Conservation (phyloP, 148 eudicot species). For the Camellia granthamiana region DNA sequence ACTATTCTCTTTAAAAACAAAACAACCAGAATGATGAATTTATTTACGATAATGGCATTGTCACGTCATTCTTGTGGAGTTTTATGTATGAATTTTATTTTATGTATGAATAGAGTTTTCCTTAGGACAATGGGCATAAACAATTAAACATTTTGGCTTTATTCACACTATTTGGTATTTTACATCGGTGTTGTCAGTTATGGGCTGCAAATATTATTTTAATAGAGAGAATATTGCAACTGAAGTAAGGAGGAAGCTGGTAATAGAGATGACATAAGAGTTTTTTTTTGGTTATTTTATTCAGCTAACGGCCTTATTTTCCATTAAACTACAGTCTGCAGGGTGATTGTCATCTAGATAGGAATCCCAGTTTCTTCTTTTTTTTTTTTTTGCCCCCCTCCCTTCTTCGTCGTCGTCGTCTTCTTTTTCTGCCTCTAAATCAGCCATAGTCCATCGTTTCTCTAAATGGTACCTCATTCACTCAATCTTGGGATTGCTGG, state of each 20-base stretch:
- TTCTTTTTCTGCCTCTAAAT: background rate
- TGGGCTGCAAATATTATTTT: background rate
- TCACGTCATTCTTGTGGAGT: too few species aligned
- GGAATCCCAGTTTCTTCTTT: background rate
- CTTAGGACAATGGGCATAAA: background rate
- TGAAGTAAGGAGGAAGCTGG: slow-evolving; percentile 1
- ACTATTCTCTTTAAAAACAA: too few species aligned
- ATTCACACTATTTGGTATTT: background rate
- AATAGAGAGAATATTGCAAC: background rate
- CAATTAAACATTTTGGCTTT: background rate
- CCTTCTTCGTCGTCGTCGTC: too few species aligned
- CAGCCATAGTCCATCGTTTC: background rate
- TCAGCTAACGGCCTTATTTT: background rate
- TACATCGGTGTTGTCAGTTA: background rate
- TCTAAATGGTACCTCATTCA: background rate
- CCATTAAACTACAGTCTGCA: background rate
- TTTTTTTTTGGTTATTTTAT: slow-evolving; percentile 6
- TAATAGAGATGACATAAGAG: background rate
- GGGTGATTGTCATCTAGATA: background rate
- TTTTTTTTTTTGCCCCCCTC: too few species aligned
- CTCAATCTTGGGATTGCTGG: background rate
- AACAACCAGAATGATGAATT: too few species aligned
- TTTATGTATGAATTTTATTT: too few species aligned
- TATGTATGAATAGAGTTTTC: background rate
- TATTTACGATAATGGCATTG: too few species aligned